Conservation (phyloP, 148 eudicot genomes). For the Dysphania ambrosioides region DNA sequence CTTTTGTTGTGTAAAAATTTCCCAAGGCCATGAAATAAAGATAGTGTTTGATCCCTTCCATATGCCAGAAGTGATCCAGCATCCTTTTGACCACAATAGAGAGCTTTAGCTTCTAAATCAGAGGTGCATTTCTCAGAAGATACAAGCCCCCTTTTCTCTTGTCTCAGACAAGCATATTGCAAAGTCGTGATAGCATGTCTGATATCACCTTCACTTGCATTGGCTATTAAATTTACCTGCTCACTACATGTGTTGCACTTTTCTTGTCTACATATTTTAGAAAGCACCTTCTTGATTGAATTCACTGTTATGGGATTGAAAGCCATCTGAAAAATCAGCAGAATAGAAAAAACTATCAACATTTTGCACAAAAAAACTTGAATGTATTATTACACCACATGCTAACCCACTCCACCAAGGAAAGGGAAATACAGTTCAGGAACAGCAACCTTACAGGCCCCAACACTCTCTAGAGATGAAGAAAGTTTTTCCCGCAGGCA, state of each 20-base stretch:
- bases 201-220: conserved; percentile 92
- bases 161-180: conserved; percentile 73
- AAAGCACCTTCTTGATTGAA: conserved; percentile 73
- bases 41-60: conserved; percentile 91
- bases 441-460: conserved; percentile 84
- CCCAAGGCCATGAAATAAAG: conserved; percentile 93
- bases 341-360: conserved; percentile 4
- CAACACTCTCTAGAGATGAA: conserved; percentile 61
- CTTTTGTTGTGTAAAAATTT: conserved; percentile 98
- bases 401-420: not conserved
- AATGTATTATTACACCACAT: not conserved
- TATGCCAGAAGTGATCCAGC: conserved; percentile 36
- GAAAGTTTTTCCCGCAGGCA: conserved; percentile 71
- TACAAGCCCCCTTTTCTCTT: conserved; percentile 30
- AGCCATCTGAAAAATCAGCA: conserved; percentile 55
- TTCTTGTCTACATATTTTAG: conserved; percentile 69
- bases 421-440: conserved; percentile 21
- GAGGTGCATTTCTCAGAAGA: conserved; percentile 28
- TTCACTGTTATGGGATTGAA: conserved; percentile 87
- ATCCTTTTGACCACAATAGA: conserved; percentile 29
- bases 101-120: conserved; percentile 33
- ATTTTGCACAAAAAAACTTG: not conserved
- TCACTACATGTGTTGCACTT: conserved; percentile 44
- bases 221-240: conserved; percentile 70
- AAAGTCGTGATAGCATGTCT: conserved; percentile 84